A percentile compares a stretch with the other conserved stretches of the same genome.
phyloP scores from a whole-genome alignment of 441 rosid genomes.

The Jatropha podagrica region DNA sequence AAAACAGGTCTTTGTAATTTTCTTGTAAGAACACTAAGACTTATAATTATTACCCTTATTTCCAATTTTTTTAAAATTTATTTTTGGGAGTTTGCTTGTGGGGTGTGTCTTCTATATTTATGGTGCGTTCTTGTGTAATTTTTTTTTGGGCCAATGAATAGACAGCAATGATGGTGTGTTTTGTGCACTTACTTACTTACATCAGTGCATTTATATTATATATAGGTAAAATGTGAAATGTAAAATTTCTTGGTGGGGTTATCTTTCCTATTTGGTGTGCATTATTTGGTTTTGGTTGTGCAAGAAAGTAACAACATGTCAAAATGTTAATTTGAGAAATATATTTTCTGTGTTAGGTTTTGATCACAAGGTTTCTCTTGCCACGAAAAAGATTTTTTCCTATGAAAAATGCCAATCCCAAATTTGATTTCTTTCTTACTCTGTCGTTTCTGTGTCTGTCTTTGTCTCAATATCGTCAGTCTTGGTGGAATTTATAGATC shows the following conservation, averaged over 20 bases:
- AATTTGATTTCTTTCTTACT: constrained; percentile 9
- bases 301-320: neutral
- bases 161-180: constrained; percentile 34
- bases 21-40: no score
- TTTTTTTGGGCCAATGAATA: constrained; percentile 15
- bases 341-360: constrained; percentile 34
- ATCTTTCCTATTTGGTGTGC: neutral
- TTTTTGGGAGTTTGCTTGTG: constrained; percentile 4
- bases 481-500: constrained; percentile 29
- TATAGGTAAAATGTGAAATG: neutral
- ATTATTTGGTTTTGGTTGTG: constrained; percentile 14
- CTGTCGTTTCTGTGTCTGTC: neutral
- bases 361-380: constrained; percentile 47
- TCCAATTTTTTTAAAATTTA: neutral
- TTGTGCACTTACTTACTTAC: constrained; percentile 27
- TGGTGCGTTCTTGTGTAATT: constrained; percentile 27
- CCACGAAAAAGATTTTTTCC: constrained; percentile 62
- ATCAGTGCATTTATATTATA: neutral
- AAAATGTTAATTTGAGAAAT: no score
- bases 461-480: constrained; percentile 29
- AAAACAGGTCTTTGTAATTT: constrained; percentile 45
- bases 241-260: neutral
- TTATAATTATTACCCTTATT: constrained; percentile 25
- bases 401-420: neutral
- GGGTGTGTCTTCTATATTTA: constrained; percentile 25